A percentile compares a stretch with the other conserved stretches of the same genome.
These are phyloP conservation scores for Trichophyton schoenleinii DNA, from an alignment of 2,329 filamentous ascomycete species.

Conservation along the genomic window DNA sequence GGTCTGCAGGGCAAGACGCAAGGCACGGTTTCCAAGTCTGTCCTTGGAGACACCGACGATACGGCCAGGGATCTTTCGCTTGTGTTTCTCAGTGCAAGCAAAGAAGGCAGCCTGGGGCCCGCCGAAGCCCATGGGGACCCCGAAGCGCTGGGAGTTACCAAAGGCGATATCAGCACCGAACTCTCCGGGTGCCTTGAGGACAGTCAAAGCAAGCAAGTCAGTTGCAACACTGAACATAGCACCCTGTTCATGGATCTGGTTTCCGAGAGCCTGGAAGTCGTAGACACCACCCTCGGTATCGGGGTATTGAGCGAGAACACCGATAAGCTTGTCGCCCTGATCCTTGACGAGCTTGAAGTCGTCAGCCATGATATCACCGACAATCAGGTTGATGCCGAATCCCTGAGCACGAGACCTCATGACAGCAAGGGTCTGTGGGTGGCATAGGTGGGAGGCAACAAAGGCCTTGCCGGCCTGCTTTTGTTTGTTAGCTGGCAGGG, in stretches of 20 bases:
- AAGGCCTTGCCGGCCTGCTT: constrained; percentile 68
- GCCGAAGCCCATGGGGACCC: constrained; percentile 82
- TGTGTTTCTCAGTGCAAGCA: constrained; percentile 77
- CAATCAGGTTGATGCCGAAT: constrained; percentile 71
- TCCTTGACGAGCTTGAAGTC: constrained; percentile 55
- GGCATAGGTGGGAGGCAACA: constrained; percentile 68
- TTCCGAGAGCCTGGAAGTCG: constrained; percentile 61
- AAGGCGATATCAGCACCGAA: constrained; percentile 94
- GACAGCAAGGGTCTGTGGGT: constrained; percentile 76
- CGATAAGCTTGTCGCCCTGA: constrained; percentile 68
- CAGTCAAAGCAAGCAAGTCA: constrained; percentile 73
- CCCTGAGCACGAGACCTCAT: constrained; percentile 75
- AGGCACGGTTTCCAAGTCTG: constrained; percentile 65
- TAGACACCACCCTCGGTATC: constrained; percentile 72
- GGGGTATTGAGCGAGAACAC: constrained; percentile 89
- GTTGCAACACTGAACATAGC: constrained; percentile 78
- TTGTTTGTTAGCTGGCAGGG: constrained; percentile 56
- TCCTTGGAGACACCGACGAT: constrained; percentile 88
- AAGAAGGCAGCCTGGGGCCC: constrained; percentile 97
- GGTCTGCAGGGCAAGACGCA: constrained; percentile 78
- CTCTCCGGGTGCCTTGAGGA: constrained; percentile 80
- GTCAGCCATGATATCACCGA: constrained; percentile 57
- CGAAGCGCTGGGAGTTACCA: constrained; percentile 80
- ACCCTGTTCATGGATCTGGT: constrained; percentile 63
- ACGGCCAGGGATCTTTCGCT: constrained; percentile 86